These are phyloP conservation scores for Pseudocercospora musae DNA, from an alignment of 2,329 filamentous ascomycete genomes.

Conservation along the genomic window DNA sequence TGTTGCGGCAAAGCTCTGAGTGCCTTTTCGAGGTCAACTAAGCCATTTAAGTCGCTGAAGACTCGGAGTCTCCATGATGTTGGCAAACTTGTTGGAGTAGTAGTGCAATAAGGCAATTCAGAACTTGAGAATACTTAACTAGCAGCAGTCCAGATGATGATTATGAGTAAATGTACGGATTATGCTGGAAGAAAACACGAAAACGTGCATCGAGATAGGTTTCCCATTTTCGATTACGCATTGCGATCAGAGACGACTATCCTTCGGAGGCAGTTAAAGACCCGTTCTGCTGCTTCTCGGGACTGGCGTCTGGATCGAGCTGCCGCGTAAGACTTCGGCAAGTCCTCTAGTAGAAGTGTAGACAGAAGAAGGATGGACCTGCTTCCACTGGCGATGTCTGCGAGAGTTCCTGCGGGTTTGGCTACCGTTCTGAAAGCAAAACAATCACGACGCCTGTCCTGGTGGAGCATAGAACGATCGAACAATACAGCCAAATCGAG, in stretches of 20 bases:
- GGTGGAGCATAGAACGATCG: background rate
- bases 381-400: background rate
- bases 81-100: background rate
- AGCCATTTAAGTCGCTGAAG: conserved; percentile 3
- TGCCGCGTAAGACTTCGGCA: background rate
- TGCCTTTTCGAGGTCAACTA: conserved; percentile 11
- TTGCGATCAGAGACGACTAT: too few relatives aligned
- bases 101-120: background rate
- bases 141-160: background rate
- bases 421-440: background rate
- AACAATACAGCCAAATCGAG: background rate
- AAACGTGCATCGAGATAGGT: background rate
- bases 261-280: too few relatives aligned
- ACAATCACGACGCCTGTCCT: too few relatives aligned
- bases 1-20: conserved; percentile 5
- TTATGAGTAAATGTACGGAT: background rate
- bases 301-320: background rate
- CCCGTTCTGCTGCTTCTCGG: too few relatives aligned
- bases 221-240: too few relatives aligned
- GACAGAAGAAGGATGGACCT: background rate
- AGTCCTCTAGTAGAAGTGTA: background rate
- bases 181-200: background rate
- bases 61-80: background rate
- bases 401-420: background rate
- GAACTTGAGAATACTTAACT: background rate